phyloP scores from a whole-genome alignment of 2,329 filamentous ascomycete genomes.

The Cladophialophora carrionii region DNA sequence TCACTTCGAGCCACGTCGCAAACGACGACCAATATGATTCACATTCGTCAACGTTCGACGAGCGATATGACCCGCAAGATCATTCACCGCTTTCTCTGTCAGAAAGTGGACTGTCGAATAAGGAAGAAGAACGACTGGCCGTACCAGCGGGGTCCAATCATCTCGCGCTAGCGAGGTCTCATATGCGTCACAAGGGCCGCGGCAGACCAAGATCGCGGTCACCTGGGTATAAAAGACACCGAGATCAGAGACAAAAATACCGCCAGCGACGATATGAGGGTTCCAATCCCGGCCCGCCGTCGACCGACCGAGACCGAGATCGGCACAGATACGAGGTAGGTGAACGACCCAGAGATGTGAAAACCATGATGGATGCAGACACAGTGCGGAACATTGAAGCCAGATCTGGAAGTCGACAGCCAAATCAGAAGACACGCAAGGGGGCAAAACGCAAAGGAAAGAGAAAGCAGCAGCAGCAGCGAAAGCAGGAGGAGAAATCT shows the following conservation, averaged over 20 bases:
- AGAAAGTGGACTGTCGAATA: neutral
- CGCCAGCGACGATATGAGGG: constrained; percentile 1
- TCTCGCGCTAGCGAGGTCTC: neutral
- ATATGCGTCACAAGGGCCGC: neutral
- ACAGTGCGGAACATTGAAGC: neutral
- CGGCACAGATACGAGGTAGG: too few species aligned
- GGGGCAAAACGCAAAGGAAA: constrained; percentile 5
- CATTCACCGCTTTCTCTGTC: neutral
- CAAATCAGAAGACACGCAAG: neutral
- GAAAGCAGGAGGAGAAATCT: neutral
- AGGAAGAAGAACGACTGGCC: constrained; percentile 13
- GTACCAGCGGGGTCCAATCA: neutral
- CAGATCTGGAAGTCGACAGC: neutral
- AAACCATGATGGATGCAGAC: neutral
- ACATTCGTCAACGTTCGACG: neutral
- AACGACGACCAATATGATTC: neutral
- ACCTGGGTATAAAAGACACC: neutral
- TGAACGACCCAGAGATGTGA: neutral
- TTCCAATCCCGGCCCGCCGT: neutral
- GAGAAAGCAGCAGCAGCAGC: constrained; percentile 7
- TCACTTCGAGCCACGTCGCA: neutral
- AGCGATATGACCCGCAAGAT: neutral
- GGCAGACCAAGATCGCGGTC: constrained; percentile 4
- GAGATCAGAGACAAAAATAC: neutral
- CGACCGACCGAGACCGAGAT: neutral